Base-by-base conservation (phyloP, 177 flowering plant species). In the Vitis hybrid region DNA sequence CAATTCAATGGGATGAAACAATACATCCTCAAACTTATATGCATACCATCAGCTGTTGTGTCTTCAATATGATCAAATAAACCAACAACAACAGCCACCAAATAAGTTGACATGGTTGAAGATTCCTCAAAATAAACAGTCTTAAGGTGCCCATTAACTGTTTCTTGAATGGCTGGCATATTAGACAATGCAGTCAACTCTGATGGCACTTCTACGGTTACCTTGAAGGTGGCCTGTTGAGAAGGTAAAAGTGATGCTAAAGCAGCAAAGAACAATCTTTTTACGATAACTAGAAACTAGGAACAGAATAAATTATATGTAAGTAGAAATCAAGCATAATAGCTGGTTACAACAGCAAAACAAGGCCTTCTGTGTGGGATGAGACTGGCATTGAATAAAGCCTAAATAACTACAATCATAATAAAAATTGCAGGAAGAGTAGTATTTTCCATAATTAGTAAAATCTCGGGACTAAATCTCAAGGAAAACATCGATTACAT, bases 21-120 rank as follows among this genome's bases (percentile, higher is more conserved):
- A 56, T 49, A 61, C 2, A 61, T 23, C 26, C 56, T n/a, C 34
- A 34, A 48, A 49, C 51, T 51, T 30, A 30, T 18, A 59, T 18
- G 18, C 61, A 2, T 62, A 78, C 81, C 81, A 51, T 64, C 68
- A 23, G 49, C 48, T 6, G 78, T 68, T 56, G 67, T 68, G 1
- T 65, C 73, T 68, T 78, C 81, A 65, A 78, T 71, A 58, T 75
- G 56, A 71, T 72, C 78, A 65, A 78, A 78, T 19, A 65, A 34
- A 56, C 81, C 81, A 61, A 78, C 66, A 21, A 74, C 75, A 63
- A 74, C 11, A 30, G 77, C 80, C 60, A 74, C 77, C 76, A 74
- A 78, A 71, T 78, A 78, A 48, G 74, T 78, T 6, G 80, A 78
- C 74, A 78, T 74, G 39, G 69, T 21, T 11, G 74, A 68, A 56